Base-by-base conservation (phyloP, 2,329 filamentous ascomycete species). In the Epichloe amarillans region DNA sequence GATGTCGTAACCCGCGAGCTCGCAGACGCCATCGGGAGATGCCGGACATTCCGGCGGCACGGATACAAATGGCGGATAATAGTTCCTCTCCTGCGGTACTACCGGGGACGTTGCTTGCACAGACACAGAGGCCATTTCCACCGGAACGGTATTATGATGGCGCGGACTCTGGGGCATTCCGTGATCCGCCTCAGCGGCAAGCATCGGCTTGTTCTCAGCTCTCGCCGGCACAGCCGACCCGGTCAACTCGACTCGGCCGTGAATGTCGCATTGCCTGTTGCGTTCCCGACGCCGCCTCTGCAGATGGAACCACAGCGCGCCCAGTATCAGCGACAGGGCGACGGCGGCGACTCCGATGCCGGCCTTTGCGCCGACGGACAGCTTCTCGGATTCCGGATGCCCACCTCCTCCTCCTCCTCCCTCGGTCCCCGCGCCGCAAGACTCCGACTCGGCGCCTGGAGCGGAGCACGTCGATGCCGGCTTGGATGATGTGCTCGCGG, bases 301-400 rank as follows among this genome's bases (percentile, higher is more conserved):
- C 23, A 71, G 11, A 8, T n/a, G 77, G 52, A 75, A 65, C 72
- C 73, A 81, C 0, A 69, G 66, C 15, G 71, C 53, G 3, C 58
- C 58, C 3, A 68, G 74, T 38, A 76, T 63, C 3, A 68, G 64
- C 1, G 65, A 68, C 30, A 75, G 60, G 1, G 73, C 69, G 3
- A 75, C 70, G 17, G 76, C 70, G 17, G 76, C 79, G 0, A 75
- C 67, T 5, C 72, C 77, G n/a, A 83, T 74, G 2, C 79, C 79
- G 0, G 74, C 76, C 57, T 74, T 78, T 2, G 75, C 77, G 1
- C 73, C 76, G 1, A 68, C 61, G 1, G 73, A 73, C 5, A 79
- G 60, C 2, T 61, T 30, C 8, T 10, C 30, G 30, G 30, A 30
- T 30, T 10, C 30, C 3, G 30, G 30, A 30, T 30, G 8, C 30